These are phyloP conservation scores for Epichloe brachyelytri DNA, from an alignment of 2,329 filamentous ascomycete species.

Conservation along the genomic window DNA sequence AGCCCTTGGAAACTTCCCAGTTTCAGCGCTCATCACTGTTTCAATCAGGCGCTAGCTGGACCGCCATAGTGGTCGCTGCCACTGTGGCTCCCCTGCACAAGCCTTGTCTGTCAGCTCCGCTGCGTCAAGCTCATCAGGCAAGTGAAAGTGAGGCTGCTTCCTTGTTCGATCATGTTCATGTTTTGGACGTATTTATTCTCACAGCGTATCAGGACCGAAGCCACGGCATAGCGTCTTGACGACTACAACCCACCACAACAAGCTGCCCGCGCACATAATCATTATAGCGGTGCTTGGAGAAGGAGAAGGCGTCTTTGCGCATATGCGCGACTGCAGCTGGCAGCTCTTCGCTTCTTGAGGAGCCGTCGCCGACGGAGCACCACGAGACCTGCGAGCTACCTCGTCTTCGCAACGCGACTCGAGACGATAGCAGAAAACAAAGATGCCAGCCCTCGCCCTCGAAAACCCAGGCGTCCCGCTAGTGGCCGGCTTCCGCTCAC, in stretches of 20 bases:
- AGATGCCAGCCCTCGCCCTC: slow-evolving; percentile 37
- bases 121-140: neutral
- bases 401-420: neutral
- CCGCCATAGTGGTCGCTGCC: neutral
- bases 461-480: slow-evolving; percentile 36
- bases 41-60: neutral
- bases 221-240: neutral
- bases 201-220: neutral
- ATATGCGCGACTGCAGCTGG: neutral
- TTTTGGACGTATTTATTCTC: neutral
- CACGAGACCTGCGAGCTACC: neutral
- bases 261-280: neutral
- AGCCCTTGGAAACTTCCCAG: too few species aligned
- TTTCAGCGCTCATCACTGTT: neutral
- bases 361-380: neutral
- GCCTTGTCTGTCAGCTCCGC: neutral
- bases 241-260: neutral
- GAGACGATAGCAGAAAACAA: slow-evolving; percentile 6
- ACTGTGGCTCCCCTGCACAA: neutral
- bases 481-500: slow-evolving; percentile 37
- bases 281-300: neutral
- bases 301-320: neutral
- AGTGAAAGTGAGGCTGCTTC: neutral
- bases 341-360: neutral
- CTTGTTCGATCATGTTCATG: neutral